Percentiles rank a stretch among this genome's conserved stretches.
phyloP scores from a whole-genome alignment of 2,329 filamentous ascomycete genomes.

The Pleurostoma richardsiae region DNA sequence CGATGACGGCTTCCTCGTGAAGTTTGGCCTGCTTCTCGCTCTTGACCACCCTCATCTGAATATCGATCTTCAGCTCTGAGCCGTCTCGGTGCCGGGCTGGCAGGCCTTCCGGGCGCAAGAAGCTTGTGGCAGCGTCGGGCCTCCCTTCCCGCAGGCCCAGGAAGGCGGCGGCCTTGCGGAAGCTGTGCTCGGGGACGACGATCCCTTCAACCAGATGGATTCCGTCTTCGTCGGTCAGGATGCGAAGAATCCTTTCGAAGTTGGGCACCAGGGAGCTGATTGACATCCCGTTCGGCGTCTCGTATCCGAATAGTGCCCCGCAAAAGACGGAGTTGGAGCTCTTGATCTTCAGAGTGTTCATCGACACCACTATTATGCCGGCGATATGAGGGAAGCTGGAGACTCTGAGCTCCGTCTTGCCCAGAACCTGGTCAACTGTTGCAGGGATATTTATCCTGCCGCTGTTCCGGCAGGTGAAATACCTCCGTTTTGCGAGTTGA shows the following conservation, averaged over 20 bases:
- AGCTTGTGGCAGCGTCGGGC: conserved; percentile 71
- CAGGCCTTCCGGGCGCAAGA: conserved; percentile 79
- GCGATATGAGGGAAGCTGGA: conserved; percentile 97
- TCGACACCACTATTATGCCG: conserved; percentile 89
- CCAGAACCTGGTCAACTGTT: conserved; percentile 68
- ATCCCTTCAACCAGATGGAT: conserved; percentile 85
- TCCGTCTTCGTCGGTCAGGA: conserved; percentile 82
- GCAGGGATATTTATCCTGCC: conserved; percentile 79
- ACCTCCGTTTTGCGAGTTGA: conserved; percentile 64
- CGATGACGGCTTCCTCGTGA: conserved; percentile 59
- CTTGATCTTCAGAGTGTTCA: conserved; percentile 70
- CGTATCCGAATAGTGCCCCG: conserved; percentile 84
- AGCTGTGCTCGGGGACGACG: conserved; percentile 93
- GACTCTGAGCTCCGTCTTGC: conserved; percentile 69
- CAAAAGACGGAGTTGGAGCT: conserved; percentile 96
- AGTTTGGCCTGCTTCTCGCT: conserved; percentile 66
- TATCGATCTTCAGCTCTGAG: conserved; percentile 85
- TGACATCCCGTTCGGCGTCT: conserved; percentile 72
- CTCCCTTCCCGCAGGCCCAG: conserved; percentile 79
- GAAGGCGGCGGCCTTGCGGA: conserved; percentile 81
- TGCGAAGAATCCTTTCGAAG: conserved; percentile 77
- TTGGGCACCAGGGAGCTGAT: conserved; percentile 79
- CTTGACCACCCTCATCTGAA: conserved; percentile 94
- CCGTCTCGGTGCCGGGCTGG: conserved; percentile 86
- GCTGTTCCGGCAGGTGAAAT: conserved; percentile 79